These are phyloP conservation scores for Phialophora tarda DNA, from an alignment of 2,329 filamentous ascomycete genomes.

Conservation along the genomic window DNA sequence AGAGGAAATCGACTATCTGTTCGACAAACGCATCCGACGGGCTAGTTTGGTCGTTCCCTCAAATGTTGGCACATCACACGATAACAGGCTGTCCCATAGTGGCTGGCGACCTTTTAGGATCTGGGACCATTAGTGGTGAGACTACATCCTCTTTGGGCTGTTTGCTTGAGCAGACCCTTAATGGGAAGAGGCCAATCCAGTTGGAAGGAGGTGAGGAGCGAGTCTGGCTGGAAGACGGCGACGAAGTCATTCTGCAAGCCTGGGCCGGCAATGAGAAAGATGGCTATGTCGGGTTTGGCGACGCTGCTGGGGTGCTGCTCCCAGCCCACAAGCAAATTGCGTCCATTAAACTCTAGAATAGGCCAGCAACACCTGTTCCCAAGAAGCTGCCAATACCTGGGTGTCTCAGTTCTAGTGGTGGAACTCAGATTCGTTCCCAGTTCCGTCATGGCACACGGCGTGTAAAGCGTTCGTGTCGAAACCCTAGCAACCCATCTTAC, in stretches of 20 bases:
- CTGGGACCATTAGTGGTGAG: conserved; percentile 16
- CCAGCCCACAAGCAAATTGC: conserved; percentile 8
- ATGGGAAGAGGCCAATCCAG: conserved; percentile 54
- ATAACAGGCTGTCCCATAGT: conserved; percentile 7
- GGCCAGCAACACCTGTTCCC: not conserved
- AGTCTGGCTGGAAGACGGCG: conserved; percentile 73
- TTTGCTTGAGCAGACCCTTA: conserved; percentile 8
- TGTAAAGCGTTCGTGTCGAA: no score
- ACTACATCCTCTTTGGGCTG: conserved; percentile 6
- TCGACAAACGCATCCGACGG: conserved; percentile 15
- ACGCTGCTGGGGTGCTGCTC: conserved; percentile 13
- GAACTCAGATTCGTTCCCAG: no score
- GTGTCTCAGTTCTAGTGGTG: not conserved
- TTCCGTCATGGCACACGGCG: no score
- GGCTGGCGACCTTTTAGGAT: conserved; percentile 16
- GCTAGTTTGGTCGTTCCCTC: conserved; percentile 12
- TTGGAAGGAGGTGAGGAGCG: conserved; percentile 61
- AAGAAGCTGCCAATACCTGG: not conserved
- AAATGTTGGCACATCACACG: conserved; percentile 24
- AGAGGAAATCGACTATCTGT: not conserved
- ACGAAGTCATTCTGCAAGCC: conserved; percentile 64
- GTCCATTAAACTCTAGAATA: not conserved
- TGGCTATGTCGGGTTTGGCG: conserved; percentile 72
- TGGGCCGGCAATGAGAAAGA: conserved; percentile 66
- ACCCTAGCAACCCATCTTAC: no score